Evolutionary conservation across 164 flowering plant genomes (phyloP).

Genomic region (Sextonia rubra): DNA sequence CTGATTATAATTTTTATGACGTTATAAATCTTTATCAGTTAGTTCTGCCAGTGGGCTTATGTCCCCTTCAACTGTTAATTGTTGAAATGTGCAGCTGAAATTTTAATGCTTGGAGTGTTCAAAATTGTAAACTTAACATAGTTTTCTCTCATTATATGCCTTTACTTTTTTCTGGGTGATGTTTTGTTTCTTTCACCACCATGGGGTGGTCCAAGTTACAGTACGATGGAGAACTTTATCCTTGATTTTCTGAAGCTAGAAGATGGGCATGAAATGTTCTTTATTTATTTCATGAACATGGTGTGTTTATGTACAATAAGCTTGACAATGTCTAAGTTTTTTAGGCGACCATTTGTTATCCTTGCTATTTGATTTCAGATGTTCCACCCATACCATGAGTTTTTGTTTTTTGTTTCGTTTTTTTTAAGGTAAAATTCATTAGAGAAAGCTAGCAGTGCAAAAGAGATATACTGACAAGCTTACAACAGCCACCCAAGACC

Average conservation of each 20-base stretch:
- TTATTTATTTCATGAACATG: constrained; percentile 2
- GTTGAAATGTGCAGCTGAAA: background rate
- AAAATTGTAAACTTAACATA: background rate
- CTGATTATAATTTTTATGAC: background rate
- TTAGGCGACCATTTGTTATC: background rate
- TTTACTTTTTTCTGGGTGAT: constrained; percentile 32
- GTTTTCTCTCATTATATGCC: background rate
- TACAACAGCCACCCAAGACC: no score
- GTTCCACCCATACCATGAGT: no score
- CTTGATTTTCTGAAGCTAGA: constrained; percentile 52
- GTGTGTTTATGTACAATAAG: background rate
- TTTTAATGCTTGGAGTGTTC: background rate
- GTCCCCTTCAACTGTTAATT: no score
- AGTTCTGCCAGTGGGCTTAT: background rate
- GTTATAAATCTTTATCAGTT: background rate
- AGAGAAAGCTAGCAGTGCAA: no score
- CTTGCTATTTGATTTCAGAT: background rate
- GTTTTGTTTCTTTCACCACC: constrained; percentile 54
- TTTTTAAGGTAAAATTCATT: no score
- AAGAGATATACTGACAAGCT: no score
- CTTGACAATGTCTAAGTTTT: background rate
- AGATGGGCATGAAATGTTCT: constrained; percentile 40
- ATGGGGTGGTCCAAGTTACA: constrained; percentile 64
- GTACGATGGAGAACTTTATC: constrained; percentile 22
- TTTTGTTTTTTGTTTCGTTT: no score